Evolutionary conservation across 768 basidiomycete genomes (phyloP).

Genomic region (Hypsizygus marmoreus): DNA sequence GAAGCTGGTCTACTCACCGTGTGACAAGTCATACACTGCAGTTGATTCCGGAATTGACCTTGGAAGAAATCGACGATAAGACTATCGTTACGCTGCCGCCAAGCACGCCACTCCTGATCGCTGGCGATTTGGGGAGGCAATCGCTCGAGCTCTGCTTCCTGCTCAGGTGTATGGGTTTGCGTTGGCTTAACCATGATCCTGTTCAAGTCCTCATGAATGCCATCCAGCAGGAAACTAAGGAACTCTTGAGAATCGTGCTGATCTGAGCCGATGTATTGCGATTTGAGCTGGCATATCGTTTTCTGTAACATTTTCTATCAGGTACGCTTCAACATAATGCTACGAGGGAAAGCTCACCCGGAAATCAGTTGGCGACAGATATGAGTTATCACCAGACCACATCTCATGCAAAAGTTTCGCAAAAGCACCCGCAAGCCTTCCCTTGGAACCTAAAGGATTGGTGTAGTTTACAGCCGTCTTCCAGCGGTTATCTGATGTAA

Average conservation of each 20-base stretch:
- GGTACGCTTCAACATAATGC: background rate
- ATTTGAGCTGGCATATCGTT: constrained; percentile 50
- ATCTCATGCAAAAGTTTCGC: constrained; percentile 81
- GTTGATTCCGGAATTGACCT: constrained; percentile 89
- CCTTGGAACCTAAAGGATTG: constrained; percentile 88
- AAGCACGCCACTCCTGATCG: constrained; percentile 90
- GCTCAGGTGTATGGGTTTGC: constrained; percentile 66
- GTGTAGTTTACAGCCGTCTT: constrained; percentile 79
- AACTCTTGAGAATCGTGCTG: constrained; percentile 99
- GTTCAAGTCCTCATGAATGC: constrained; percentile 88
- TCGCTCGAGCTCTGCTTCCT: constrained; percentile 87
- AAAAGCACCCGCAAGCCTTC: constrained; percentile 78
- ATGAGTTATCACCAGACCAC: constrained; percentile 85
- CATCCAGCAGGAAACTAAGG: constrained; percentile 90
- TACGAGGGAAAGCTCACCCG: constrained; percentile 53
- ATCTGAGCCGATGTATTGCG: constrained; percentile 81
- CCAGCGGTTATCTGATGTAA: constrained; percentile 70
- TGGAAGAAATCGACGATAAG: constrained; percentile 97
- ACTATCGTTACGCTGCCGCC: constrained; percentile 88
- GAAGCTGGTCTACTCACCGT: constrained; percentile 57
- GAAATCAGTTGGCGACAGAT: constrained; percentile 80
- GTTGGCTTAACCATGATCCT: constrained; percentile 74
- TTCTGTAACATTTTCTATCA: constrained; percentile 27
- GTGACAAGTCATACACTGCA: constrained; percentile 89
- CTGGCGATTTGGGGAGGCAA: constrained; percentile 87